Percentiles rank a stretch among this genome's conserved stretches.
Evolutionary conservation across 441 rosid genomes (phyloP).

Genomic region (Erysimum cheiri): DNA sequence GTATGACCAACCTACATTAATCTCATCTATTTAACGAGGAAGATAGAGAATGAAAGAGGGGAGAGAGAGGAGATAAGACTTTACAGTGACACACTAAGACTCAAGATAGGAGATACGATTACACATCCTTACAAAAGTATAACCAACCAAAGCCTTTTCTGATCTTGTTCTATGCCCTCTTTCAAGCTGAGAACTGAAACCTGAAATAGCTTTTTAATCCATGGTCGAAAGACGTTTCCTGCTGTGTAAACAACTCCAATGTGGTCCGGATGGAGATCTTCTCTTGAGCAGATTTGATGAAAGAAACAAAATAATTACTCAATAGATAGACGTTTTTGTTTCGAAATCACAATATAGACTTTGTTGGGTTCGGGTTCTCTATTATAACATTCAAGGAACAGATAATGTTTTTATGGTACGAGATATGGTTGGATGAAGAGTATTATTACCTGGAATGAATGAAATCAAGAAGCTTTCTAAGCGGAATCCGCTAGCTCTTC

Average conservation of each 20-base stretch:
- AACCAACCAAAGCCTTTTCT: constrained; percentile 8
- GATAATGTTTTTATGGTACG: background rate
- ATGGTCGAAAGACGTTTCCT: constrained; percentile 13
- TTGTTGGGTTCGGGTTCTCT: background rate
- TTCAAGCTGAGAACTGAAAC: constrained; percentile 8
- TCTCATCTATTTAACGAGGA: constrained; percentile 33
- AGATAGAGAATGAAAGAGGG: background rate
- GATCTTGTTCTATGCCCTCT: constrained; percentile 10
- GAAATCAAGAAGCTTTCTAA: constrained; percentile 38
- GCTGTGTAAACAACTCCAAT: constrained; percentile 28
- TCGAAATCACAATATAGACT: background rate
- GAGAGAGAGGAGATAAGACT: constrained; percentile 17
- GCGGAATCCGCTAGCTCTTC: constrained; percentile 55
- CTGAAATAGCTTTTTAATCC: constrained; percentile 7
- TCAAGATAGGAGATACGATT: constrained; percentile 9
- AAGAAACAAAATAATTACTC: background rate
- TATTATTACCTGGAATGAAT: constrained; percentile 31
- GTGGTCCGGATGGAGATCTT: constrained; percentile 21
- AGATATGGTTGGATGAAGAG: background rate
- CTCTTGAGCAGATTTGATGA: background rate
- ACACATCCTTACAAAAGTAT: constrained; percentile 26
- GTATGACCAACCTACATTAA: constrained; percentile 33
- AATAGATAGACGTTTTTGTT: background rate
- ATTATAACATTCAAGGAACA: background rate
- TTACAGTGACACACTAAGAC: constrained; percentile 39